phyloP scores from a whole-genome alignment of 371 early-diverging fungal genomes.

The Mortierella sp. region DNA sequence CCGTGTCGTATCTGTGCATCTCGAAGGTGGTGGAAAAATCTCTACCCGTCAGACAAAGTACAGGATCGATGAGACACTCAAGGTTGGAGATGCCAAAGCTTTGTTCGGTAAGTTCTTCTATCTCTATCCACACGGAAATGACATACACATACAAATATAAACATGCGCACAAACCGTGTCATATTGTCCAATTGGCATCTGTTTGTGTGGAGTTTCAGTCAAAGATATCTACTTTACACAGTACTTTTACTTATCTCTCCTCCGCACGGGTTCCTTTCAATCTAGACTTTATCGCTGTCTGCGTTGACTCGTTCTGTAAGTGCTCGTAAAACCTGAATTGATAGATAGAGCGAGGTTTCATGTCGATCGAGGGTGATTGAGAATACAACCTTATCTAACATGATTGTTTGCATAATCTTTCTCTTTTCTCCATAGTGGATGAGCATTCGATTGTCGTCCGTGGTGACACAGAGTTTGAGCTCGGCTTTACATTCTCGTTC shows the following conservation, averaged over 20 bases:
- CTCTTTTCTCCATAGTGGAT: slow-evolving; percentile 50
- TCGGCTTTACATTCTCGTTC: slow-evolving; percentile 98
- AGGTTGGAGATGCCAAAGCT: slow-evolving; percentile 68
- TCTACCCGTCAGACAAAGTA: slow-evolving; percentile 82
- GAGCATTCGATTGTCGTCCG: slow-evolving; percentile 33
- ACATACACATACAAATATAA: not conserved
- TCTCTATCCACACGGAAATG: not conserved
- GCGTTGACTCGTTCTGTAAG: slow-evolving; percentile 33
- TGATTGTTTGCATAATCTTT: not conserved
- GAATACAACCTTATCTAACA: not conserved
- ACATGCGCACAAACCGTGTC: too few species aligned
- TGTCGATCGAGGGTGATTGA: not conserved
- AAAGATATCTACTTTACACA: too few species aligned
- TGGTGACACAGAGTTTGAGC: slow-evolving; percentile 24
- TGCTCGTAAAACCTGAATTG: not conserved
- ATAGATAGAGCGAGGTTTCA: slow-evolving; percentile 36
- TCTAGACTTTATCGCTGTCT: slow-evolving; percentile 32
- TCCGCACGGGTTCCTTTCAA: not conserved
- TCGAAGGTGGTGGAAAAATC: slow-evolving; percentile 82
- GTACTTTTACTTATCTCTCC: too few species aligned
- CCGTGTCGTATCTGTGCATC: slow-evolving; percentile 87
- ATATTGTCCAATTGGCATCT: too few species aligned
- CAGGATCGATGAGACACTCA: slow-evolving; percentile 83
- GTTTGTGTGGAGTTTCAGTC: too few species aligned
- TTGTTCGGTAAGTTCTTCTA: slow-evolving; percentile 57